A percentile compares a stretch with the other conserved stretches of the same genome.
Conservation (phyloP, 192 early-diverging fungal genomes). For the Polychytrium aggregatum region DNA sequence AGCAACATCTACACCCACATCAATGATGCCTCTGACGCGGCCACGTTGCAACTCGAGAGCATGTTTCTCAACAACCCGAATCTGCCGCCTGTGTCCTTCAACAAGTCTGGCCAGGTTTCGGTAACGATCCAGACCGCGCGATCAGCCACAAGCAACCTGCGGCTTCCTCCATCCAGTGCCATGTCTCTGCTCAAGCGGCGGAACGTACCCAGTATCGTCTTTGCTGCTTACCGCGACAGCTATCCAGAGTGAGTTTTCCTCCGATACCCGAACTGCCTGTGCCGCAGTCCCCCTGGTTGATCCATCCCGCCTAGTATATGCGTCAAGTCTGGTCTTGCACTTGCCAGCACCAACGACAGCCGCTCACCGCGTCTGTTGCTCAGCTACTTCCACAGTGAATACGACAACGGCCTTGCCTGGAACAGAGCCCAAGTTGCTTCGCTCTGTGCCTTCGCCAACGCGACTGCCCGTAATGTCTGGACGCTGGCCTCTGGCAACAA, state of each 20-base stretch:
- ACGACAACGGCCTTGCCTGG: constrained; percentile 41
- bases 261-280: too few species aligned
- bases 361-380: too few species aligned
- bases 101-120: not conserved
- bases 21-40: constrained; percentile 19
- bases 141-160: constrained; percentile 23
- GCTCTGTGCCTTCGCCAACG: constrained; percentile 52
- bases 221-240: constrained; percentile 46
- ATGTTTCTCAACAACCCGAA: constrained; percentile 5
- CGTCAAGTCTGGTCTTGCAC: too few species aligned
- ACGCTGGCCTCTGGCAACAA: constrained; percentile 36
- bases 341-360: too few species aligned
- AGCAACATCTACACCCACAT: constrained; percentile 25
- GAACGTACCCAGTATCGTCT: constrained; percentile 50
- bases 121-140: constrained; percentile 21
- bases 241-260: too few species aligned
- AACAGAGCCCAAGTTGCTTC: constrained; percentile 17
- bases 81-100: constrained; percentile 1
- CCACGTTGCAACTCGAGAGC: constrained; percentile 10
- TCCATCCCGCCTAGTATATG: too few species aligned
- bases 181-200: constrained; percentile 60
- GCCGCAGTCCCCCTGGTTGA: too few species aligned
- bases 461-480: constrained; percentile 45
- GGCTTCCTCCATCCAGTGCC: constrained; percentile 64
- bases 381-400: constrained; percentile 53